Evolutionary conservation across 768 basidiomycete species (phyloP), one percentile per base, ranked within the genome.

Genomic region (Dioszegia hungarica): DNA sequence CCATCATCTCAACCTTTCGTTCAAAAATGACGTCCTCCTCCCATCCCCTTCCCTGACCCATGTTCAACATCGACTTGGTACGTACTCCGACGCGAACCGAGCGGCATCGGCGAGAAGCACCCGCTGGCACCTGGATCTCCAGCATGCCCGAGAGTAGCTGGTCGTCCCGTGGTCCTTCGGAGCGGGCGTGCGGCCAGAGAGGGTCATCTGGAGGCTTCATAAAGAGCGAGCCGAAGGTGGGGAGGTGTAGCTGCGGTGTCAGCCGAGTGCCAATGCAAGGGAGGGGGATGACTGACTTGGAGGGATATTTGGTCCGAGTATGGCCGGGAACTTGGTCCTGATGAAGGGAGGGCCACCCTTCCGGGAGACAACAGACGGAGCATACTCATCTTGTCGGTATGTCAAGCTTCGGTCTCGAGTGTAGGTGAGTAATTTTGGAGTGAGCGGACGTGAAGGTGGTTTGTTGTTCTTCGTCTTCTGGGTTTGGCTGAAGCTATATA

Each of bases 1-100:
- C 67, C 19, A 47, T 52, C 34, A 69, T 57, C 40, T 68, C 68
- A 3, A 63, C 62, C 28, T 57, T 64, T 29, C 68, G 19, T 34
- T 64, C 60, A 34, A 66, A 73, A 11, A 73, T 60, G 15, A 54
- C 47, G 45, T 66, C 61, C 44, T 68, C 66, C 28, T 70, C 66
- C 39, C 59, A 51, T 34, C 43, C 54, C 36, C 61, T 55, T 6
- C 52, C 62, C 4, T 44, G 48, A 19, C 59, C 56, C 48, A 67
- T 54, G 38, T 61, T 47, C 2, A 67, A 37, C 20, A 37, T 24
- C 17, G 20, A 41, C 17, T n/a, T 52, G 3, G 54, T 61, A 40
- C 56, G 49, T 12, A 61, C n/a, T 5, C 65, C 65, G 2, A 67
- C 62, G 31, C 54, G 40, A 27, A 67, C 54, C 0, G 56, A 39